Conservation (phyloP, 768 basidiomycete species). For the Cystofilobasidium capitatum region DNA sequence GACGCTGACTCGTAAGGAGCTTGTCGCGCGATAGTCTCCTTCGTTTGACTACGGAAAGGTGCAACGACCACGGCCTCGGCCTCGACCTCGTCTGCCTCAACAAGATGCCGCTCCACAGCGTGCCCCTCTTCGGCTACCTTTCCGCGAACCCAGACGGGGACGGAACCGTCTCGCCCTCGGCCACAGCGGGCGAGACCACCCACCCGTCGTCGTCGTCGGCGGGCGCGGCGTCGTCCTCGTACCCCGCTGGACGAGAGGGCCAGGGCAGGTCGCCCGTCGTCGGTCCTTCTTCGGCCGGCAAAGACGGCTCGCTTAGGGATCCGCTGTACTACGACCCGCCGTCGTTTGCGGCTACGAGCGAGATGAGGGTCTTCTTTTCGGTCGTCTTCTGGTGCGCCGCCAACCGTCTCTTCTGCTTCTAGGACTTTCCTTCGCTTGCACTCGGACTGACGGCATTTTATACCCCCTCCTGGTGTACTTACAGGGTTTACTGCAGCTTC, state of each 20-base stretch:
- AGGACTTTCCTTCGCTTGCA: background rate
- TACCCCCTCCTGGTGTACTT: background rate
- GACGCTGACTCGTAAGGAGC: background rate
- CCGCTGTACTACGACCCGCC: conserved; percentile 23
- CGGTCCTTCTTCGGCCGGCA: background rate
- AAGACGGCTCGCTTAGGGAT: conserved; percentile 10
- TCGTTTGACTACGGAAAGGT: conserved; percentile 80
- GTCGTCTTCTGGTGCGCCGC: conserved; percentile 20
- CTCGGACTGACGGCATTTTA: background rate
- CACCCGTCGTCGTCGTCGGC: background rate
- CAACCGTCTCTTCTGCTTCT: background rate
- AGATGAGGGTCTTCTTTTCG: conserved; percentile 17
- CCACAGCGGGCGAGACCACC: background rate
- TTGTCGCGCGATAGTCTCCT: conserved; percentile 47
- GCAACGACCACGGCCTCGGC: conserved; percentile 87
- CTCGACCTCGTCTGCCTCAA: conserved; percentile 78
- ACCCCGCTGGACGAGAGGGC: background rate
- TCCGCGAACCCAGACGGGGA: conserved; percentile 46
- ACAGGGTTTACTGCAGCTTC: conserved; percentile 22
- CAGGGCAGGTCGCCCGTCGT: background rate
- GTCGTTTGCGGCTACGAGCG: background rate
- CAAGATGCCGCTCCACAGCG: conserved; percentile 84
- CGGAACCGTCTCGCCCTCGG: background rate
- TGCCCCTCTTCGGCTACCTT: conserved; percentile 82
- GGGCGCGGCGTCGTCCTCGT: background rate